Conservation (phyloP, 306 rosid genomes). For the Rubus parviflorus region DNA sequence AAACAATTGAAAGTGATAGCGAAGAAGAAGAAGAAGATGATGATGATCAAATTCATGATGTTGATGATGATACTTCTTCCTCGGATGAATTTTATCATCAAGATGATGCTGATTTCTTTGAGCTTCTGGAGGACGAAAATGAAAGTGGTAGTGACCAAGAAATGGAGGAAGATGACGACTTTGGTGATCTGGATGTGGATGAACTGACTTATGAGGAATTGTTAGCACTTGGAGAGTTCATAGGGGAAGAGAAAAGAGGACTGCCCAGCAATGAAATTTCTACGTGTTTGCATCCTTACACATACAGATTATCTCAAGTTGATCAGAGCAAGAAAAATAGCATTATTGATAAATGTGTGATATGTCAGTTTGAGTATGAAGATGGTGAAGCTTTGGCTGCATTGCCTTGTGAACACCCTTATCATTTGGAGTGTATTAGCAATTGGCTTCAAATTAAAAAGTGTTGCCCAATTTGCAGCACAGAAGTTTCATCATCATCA, state of each 20-base stretch:
- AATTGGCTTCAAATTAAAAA: conserved; percentile 83
- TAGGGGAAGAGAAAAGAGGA: conserved; percentile 80
- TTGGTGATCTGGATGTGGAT: conserved; percentile 50
- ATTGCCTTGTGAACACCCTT: conserved; percentile 80
- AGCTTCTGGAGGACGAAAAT: conserved; percentile 42
- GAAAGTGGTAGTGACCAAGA: conserved; percentile 36
- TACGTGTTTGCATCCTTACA: conserved; percentile 44
- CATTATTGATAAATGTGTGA: conserved; percentile 63
- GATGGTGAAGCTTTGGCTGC: conserved; percentile 57
- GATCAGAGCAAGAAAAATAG: conserved; percentile 28
- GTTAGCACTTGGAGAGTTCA: conserved; percentile 66
- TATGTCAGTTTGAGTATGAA: conserved; percentile 85
- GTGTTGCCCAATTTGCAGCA: conserved; percentile 82
- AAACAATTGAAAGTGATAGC: conserved; percentile 52
- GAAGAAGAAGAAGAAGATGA: conserved; percentile 30
- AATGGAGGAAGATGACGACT: conserved; percentile 47
- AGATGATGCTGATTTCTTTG: conserved; percentile 25
- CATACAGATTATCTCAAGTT: conserved; percentile 2
- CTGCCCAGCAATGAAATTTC: conserved; percentile 57
- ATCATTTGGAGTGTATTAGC: conserved; percentile 72
- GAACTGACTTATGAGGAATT: conserved; percentile 78
- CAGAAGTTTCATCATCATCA: conserved; percentile 46
- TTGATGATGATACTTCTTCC: conserved; percentile 18
- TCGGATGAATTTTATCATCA: conserved; percentile 14
- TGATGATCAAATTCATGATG: conserved; percentile 23